These are phyloP conservation scores for Antarctomyces pellizariae DNA, from an alignment of 495 filamentous ascomycete species.

Conservation along the genomic window DNA sequence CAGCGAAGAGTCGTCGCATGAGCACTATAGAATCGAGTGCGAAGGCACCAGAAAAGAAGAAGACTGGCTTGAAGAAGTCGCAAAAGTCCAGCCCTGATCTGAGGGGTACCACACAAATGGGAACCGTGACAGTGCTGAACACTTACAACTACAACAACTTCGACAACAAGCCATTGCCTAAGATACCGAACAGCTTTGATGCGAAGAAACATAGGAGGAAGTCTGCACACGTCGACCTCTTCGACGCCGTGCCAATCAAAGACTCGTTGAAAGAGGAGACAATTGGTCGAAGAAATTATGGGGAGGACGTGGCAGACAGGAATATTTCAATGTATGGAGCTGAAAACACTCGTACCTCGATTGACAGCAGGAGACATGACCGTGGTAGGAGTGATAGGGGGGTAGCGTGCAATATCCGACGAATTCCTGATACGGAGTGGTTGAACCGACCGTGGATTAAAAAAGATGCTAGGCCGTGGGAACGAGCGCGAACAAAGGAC, in stretches of 20 bases:
- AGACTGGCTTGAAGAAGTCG: too few relatives aligned
- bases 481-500: background rate
- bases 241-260: slow-evolving; percentile 26
- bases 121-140: background rate
- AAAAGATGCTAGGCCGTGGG: slow-evolving; percentile 1
- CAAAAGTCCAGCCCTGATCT: too few relatives aligned
- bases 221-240: slow-evolving; percentile 18
- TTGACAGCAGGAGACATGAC: background rate
- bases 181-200: slow-evolving; percentile 4
- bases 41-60: too few relatives aligned
- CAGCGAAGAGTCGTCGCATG: background rate
- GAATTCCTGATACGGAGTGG: slow-evolving; percentile 9
- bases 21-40: too few relatives aligned
- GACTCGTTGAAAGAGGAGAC: slow-evolving; percentile 18
- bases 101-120: too few relatives aligned
- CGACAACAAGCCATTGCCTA: background rate
- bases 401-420: background rate
- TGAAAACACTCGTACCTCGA: background rate
- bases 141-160: background rate
- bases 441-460: slow-evolving; percentile 5
- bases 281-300: slow-evolving; percentile 23
- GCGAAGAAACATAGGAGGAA: slow-evolving; percentile 4
- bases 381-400: background rate
- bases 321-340: slow-evolving; percentile 16
- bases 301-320: slow-evolving; percentile 30